A percentile compares a stretch with the other conserved stretches of the same genome.
Conservation (phyloP, 2,329 filamentous ascomycete species). For the Zelopaecilomyces penicillatus region DNA sequence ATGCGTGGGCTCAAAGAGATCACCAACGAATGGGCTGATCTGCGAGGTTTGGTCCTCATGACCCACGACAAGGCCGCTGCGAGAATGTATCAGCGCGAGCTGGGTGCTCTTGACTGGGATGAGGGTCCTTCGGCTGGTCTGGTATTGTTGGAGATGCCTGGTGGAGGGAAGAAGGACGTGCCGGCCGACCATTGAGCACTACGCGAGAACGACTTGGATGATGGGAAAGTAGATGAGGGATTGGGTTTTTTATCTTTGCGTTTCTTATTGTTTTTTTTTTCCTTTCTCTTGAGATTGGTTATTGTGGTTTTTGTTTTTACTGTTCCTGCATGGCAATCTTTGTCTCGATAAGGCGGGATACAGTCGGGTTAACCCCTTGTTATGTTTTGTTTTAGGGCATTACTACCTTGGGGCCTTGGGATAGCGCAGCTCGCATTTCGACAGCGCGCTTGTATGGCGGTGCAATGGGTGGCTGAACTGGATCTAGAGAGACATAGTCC, state of each 20-base stretch:
- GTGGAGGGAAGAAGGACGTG: conserved; percentile 26
- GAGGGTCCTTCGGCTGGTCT: conserved; percentile 33
- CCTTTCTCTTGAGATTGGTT: neutral
- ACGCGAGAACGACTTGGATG: conserved; percentile 1
- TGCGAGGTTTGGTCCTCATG: conserved; percentile 52
- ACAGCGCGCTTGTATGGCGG: conserved; percentile 89
- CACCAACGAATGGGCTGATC: conserved; percentile 45
- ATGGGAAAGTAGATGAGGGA: neutral
- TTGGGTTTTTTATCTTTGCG: neutral
- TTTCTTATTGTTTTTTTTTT: neutral
- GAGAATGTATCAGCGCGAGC: conserved; percentile 38
- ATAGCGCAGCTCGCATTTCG: conserved; percentile 48
- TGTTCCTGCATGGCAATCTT: conserved; percentile 6
- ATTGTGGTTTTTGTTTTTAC: conserved; percentile 3
- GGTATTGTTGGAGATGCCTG: conserved; percentile 33
- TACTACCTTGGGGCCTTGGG: conserved; percentile 8
- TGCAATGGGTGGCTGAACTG: conserved; percentile 89
- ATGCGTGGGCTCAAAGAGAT: conserved; percentile 52
- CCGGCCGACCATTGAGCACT: conserved; percentile 21
- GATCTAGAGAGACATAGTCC: conserved; percentile 78
- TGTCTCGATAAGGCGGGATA: conserved; percentile 6
- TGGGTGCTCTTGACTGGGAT: conserved; percentile 37
- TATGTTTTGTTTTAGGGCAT: conserved; percentile 6
- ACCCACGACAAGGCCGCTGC: conserved; percentile 33
- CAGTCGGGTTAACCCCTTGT: conserved; percentile 1